These are phyloP conservation scores for Podospora tetraspora DNA, from an alignment of 495 filamentous ascomycete species.

Conservation along the genomic window DNA sequence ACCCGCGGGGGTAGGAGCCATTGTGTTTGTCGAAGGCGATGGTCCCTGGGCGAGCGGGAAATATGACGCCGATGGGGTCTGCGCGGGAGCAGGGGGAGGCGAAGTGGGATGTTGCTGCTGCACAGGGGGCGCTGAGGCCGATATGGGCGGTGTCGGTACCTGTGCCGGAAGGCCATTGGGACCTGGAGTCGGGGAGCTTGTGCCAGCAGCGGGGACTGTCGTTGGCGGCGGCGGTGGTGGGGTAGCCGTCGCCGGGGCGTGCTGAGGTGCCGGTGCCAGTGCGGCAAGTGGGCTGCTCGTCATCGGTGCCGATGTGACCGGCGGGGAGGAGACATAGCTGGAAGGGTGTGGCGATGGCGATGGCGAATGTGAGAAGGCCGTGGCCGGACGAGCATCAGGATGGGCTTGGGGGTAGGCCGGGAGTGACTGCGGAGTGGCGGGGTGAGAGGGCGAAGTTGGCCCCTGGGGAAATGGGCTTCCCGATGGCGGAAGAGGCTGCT, in stretches of 20 bases:
- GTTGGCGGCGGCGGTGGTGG: background rate
- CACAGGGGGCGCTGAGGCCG: background rate
- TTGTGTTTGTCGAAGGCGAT: background rate
- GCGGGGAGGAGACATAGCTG: background rate
- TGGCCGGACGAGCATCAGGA: background rate
- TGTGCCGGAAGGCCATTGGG: background rate
- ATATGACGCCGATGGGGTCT: background rate
- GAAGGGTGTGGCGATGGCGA: background rate
- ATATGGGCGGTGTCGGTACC: background rate
- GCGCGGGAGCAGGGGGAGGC: background rate
- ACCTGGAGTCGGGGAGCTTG: background rate
- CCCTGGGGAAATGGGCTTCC: slow-evolving; percentile 23
- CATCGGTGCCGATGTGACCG: background rate
- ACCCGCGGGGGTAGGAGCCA: slow-evolving; percentile 12
- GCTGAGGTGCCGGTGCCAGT: background rate
- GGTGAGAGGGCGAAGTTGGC: background rate
- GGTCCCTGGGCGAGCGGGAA: background rate
- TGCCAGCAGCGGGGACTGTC: background rate
- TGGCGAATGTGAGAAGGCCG: background rate
- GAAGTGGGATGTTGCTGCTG: background rate
- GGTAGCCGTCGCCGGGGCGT: background rate
- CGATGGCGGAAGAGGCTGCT: slow-evolving; percentile 9
- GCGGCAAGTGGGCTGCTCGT: background rate
- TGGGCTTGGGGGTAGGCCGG: background rate
- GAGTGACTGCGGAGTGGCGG: background rate